Evolutionary conservation across 805 yeast genomes (phyloP), one percentile per base, ranked within the genome.

Genomic region (Myxozyma kluyveri): DNA sequence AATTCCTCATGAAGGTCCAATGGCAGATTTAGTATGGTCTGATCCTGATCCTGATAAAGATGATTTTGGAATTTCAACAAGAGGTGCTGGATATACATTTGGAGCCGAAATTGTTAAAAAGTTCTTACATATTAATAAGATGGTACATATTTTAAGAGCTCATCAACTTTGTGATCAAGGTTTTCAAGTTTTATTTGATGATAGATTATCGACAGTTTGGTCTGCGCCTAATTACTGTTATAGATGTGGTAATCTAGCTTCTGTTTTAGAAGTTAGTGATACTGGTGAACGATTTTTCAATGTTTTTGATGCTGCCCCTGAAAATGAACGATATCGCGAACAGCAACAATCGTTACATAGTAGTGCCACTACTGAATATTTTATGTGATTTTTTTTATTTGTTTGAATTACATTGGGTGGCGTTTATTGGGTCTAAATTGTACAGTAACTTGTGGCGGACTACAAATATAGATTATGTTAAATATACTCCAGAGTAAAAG

Each of bases 21-120:
- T 93, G 97, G 99, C 99, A 1, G 99, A 93, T 68, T 73, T 93
- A 45, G 98, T 93, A 18, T 93, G 99, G 99, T 84, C 93, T 21
- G 99, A 93, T 65, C 99, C 99, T 0, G 98, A 95, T 68, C 85
- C 86, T 29, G 87, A 85, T 50, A 75, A 74, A 47, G 69, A 69
- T 2, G 96, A 89, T 63, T 93, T 93, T 68, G 84, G 90, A 59
- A 78, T 93, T 19, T 82, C 90, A 27, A 96, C 99, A 1, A 71
- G 99, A 63, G 99, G 99, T 37, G 99, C 99, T 1, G 99, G 99
- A 3, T 93, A 91, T 68, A 87, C 93, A 21, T 93, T 93, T 74
- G 99, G 99, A 18, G 74, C 81, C 37, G 93, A 87, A 58, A 91
- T 95, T 44, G 96, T 89, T 47, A 84, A 85, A 66, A 86, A 88